These are phyloP conservation scores for Sphaerosporella brunnea DNA, from an alignment of 495 filamentous ascomycete species.

Conservation along the genomic window DNA sequence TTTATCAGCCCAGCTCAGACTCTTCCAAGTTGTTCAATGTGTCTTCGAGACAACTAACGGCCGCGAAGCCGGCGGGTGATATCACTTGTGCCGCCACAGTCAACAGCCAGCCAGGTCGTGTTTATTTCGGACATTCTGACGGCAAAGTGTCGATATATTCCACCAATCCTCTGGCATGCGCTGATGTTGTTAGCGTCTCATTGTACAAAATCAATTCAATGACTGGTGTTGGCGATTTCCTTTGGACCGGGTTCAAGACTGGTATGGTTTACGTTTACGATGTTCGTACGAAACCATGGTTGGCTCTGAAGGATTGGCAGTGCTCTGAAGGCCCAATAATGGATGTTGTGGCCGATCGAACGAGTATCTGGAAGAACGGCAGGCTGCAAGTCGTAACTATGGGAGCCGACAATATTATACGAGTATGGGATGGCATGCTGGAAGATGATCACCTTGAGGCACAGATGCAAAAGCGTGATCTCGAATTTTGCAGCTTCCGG, in stretches of 20 bases:
- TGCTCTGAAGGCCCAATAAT: conserved; percentile 71
- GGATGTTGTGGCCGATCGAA: conserved; percentile 56
- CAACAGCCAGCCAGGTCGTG: conserved; percentile 53
- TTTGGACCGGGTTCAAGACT: conserved; percentile 90
- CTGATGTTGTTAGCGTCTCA: conserved; percentile 65
- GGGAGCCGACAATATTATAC: conserved; percentile 68
- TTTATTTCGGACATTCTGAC: conserved; percentile 83
- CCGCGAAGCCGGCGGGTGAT: conserved; percentile 47
- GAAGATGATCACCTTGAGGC: conserved; percentile 83
- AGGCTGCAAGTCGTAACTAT: conserved; percentile 74
- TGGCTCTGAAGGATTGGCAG: conserved; percentile 80
- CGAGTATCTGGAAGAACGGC: conserved; percentile 73
- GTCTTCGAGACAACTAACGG: conserved; percentile 45
- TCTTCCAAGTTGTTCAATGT: conserved; percentile 50
- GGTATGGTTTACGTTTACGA: conserved; percentile 95
- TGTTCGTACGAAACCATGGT: conserved; percentile 63
- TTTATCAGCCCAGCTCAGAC: conserved; percentile 59
- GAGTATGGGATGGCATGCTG: conserved; percentile 83
- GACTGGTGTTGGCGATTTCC: conserved; percentile 58
- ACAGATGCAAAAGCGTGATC: conserved; percentile 68
- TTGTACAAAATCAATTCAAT: conserved; percentile 90
- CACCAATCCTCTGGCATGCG: conserved; percentile 48
- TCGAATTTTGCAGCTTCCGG: conserved; percentile 67
- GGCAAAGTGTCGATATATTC: conserved; percentile 91
- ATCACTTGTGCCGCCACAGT: conserved; percentile 72